Conservation (phyloP, 106 monocot genomes). For the Phalaenopsis aphrodite region DNA sequence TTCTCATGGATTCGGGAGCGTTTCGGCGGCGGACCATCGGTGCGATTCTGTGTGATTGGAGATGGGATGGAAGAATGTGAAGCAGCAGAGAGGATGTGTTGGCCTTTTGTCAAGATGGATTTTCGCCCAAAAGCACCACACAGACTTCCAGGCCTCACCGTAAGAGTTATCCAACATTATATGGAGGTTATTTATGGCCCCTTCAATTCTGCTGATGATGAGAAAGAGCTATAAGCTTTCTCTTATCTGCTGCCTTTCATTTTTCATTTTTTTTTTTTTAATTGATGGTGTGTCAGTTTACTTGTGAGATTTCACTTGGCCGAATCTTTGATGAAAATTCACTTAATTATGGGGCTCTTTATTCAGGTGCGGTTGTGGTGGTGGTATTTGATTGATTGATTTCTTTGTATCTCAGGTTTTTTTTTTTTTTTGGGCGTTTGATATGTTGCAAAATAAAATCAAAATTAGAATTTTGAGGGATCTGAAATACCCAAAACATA, state of each 20-base stretch:
- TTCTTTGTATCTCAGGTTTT: no score
- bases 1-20: slow-evolving; percentile 76
- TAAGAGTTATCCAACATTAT: slow-evolving; percentile 42
- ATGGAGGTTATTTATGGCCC: slow-evolving; percentile 60
- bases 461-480: no score
- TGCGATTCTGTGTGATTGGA: slow-evolving; percentile 84
- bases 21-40: slow-evolving; percentile 29
- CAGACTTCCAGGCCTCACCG: slow-evolving; percentile 68
- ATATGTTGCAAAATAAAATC: no score
- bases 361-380: no score
- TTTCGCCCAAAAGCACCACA: slow-evolving; percentile 36
- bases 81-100: slow-evolving; percentile 67
- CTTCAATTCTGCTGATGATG: slow-evolving; percentile 7
- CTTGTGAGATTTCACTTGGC: neutral
- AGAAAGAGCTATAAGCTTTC: neutral
- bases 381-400: no score
- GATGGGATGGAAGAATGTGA: slow-evolving; percentile 79
- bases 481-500: no score
- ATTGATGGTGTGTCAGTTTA: neutral
- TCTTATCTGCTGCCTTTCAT: neutral
- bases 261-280: neutral
- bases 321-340: no score
- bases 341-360: no score
- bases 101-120: slow-evolving; percentile 86
- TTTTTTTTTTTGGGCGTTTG: no score